Evolutionary conservation across 345 rosid species (phyloP).

Genomic region (Eucalyptus microcorys): DNA sequence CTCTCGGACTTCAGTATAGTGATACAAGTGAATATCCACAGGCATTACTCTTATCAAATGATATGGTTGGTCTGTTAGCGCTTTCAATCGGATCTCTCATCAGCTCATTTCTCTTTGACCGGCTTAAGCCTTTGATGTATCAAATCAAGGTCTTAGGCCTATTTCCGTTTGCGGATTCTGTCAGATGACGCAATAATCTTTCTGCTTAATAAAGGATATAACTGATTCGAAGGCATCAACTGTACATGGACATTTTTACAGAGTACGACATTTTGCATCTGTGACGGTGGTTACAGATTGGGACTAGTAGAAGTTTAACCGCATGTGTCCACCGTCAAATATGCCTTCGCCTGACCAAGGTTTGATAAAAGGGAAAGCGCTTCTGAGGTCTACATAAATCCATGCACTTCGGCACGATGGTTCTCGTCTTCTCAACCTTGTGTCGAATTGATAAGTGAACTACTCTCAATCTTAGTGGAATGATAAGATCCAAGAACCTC

Average conservation of each 20-base stretch:
- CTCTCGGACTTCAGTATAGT: neutral
- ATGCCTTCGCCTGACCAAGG: neutral
- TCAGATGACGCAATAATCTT: neutral
- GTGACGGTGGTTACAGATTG: neutral
- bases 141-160: neutral
- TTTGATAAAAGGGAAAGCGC: neutral
- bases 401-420: neutral
- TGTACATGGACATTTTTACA: neutral
- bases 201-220: neutral
- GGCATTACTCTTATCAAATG: neutral
- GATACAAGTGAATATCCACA: neutral
- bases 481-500: neutral
- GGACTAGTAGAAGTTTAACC: neutral
- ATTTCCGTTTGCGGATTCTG: neutral
- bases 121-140: neutral
- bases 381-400: neutral
- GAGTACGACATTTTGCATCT: neutral
- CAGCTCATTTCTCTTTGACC: neutral
- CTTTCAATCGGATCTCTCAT: neutral
- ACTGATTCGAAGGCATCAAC: neutral
- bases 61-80: neutral
- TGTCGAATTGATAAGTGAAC: neutral
- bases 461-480: neutral
- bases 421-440: neutral
- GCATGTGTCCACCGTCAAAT: neutral